phyloP scores from a whole-genome alignment of 257 asterid species.

The Capsicum pubescens region DNA sequence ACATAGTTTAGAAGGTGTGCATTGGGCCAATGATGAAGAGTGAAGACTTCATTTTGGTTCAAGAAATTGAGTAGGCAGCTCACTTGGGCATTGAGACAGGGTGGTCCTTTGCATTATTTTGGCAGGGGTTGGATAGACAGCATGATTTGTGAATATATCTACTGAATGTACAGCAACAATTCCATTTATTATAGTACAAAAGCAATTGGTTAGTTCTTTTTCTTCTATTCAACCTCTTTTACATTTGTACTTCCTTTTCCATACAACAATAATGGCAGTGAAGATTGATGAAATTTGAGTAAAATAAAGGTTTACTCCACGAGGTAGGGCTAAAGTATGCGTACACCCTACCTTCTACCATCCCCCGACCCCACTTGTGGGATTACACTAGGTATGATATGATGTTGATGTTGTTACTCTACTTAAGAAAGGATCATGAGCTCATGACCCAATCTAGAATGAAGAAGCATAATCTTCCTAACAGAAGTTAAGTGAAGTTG shows the following conservation, averaged over 20 bases:
- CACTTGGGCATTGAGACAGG: background rate
- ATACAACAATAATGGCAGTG: background rate
- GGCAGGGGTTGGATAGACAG: background rate
- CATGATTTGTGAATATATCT: background rate
- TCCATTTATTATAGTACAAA: slow-evolving; percentile 14
- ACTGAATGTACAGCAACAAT: background rate
- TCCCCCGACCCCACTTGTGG: too few relatives aligned
- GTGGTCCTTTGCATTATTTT: background rate
- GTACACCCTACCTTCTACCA: too few relatives aligned
- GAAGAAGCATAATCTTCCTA: background rate
- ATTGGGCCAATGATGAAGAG: too few relatives aligned
- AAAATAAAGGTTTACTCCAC: background rate
- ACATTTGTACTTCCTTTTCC: background rate
- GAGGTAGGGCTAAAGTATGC: too few relatives aligned
- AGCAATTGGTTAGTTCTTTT: background rate
- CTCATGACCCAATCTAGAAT: background rate
- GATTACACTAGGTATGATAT: too few relatives aligned
- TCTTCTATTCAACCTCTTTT: background rate
- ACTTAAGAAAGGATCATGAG: background rate
- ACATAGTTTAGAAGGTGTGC: background rate
- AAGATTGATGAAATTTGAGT: background rate
- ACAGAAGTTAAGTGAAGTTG: background rate
- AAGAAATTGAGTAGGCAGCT: slow-evolving; percentile 4
- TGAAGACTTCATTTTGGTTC: background rate
- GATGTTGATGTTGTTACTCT: background rate